Evolutionary conservation across 805 yeast genomes (phyloP).

Genomic region (Yamadazyma philogaea): DNA sequence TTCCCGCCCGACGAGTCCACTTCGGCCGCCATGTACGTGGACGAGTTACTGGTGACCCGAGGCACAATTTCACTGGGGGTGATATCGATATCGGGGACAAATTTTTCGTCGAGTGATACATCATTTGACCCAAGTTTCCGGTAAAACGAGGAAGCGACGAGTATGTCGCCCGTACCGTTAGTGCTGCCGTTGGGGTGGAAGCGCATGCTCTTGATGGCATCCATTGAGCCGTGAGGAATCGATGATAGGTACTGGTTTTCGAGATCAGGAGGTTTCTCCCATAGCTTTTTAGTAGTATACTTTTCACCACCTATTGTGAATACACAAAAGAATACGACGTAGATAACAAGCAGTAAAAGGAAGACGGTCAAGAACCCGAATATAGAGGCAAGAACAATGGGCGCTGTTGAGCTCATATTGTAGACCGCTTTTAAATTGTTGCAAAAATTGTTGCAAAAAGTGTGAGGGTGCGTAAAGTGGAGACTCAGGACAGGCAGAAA

Average conservation of each 20-base stretch:
- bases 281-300: background rate
- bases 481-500: background rate
- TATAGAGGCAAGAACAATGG: slow-evolving; percentile 1
- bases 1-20: slow-evolving; percentile 3
- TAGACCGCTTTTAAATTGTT: background rate
- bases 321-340: slow-evolving; percentile 1
- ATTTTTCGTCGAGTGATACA: background rate
- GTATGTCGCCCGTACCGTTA: slow-evolving; percentile 3
- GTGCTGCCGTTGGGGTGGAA: background rate
- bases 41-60: slow-evolving; percentile 12
- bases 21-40: slow-evolving; percentile 10
- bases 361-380: background rate
- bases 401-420: background rate
- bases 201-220: background rate
- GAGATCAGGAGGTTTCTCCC: slow-evolving; percentile 2
- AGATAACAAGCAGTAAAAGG: background rate
- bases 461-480: background rate
- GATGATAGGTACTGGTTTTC: background rate
- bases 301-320: background rate
- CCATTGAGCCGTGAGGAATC: background rate
- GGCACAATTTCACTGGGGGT: slow-evolving; percentile 8
- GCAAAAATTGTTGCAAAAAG: slow-evolving; percentile 2
- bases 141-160: background rate
- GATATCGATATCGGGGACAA: background rate
- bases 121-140: background rate